Evolutionary conservation across 2,329 filamentous ascomycete species (phyloP), one percentile per base, ranked within the genome.

Genomic region (Sclerotinia borealis): DNA sequence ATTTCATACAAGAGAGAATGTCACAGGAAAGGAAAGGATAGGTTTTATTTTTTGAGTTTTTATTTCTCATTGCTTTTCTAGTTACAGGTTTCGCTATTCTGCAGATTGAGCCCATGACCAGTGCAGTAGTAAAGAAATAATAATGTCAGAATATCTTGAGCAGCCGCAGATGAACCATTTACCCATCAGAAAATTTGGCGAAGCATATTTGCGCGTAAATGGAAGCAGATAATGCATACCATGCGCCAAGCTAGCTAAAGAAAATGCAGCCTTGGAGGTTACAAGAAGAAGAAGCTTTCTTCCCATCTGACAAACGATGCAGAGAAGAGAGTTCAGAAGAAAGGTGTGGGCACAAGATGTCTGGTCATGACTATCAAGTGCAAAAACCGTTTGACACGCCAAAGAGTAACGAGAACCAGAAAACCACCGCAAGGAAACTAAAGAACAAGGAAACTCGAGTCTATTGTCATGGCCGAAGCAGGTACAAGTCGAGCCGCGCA

Each of bases 401-500:
- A 60, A 65, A 48, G 36, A 60, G 45, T 31, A 56, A 62, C 54
- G 63, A 63, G 63, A 65, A 60, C 62, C 63, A 66, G 41, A 66
- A 65, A 65, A 62, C 67, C 66, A 61, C 65, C 64, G 63, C 62
- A 67, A 68, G 66, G 51, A 65, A 65, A 67, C 43, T 31, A 65
- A 63, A 59, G 55, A 50, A 61, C 63, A 63, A 56, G 60, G 68
- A 67, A 69, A 65, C 49, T 63, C 62, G 63, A 60, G 59, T 72
- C 70, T 72, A 72, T 58, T 70, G 66, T 68, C 59, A 59, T 67
- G 63, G 65, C 63, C 51, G 63, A 66, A 68, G 64, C 56, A 66
- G 65, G 67, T 73, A 74, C 73, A 74, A 64, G 65, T 71, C 67
- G 72, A 73, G 71, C 68, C 68, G 70, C 71, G 70, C 71, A 71